Evolutionary conservation across 768 basidiomycete genomes (phyloP), one percentile per base, ranked within the genome.

Genomic region (Suillus sp.): DNA sequence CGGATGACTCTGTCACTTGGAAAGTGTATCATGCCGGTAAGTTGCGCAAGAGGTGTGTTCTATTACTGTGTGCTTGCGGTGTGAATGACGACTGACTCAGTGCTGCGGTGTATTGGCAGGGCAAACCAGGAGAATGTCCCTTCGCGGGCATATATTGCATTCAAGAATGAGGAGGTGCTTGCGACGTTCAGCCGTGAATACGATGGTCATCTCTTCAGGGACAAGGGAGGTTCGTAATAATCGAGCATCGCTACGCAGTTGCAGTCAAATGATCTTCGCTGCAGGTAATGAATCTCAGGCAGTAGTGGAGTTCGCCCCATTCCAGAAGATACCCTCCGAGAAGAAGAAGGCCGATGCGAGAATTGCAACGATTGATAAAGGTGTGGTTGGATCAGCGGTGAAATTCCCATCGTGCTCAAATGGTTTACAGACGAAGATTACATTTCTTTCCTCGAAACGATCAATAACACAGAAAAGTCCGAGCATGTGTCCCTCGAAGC

Each of bases 231-330:
- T 94, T 64, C 43, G 87, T 69, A 35, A 48, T 40, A 16, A 34
- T 14, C 5, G 40, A 35, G 38, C 34, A n/a, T 4, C 20, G 7
- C 14, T 30, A 5, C 20, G 30, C 51, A 11, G 20, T 40, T 47
- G 5, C 22, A 59, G 32, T 34, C 9, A 9, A 50, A 37, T 42
- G 63, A 64, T 54, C 48, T 34, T 22, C 47, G 51, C 27, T 38
- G 13, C 67, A 96, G 96, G 96, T 18, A 90, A 89, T 69, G 93
- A 96, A 72, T 92, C 87, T 2, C 83, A 89, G 56, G 95, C 93
- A 1, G 81, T 97, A 4, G 95, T 99, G 8, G 96, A 99, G 75
- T 98, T 92, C 70, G 92, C 97, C 0, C 94, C 95, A 5, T 93
- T 90, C 66, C 95, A 95, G 74, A 97, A 95, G 71, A 76, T 90